Conservation (phyloP, 345 rosid genomes). For the Laguncularia racemosa region DNA sequence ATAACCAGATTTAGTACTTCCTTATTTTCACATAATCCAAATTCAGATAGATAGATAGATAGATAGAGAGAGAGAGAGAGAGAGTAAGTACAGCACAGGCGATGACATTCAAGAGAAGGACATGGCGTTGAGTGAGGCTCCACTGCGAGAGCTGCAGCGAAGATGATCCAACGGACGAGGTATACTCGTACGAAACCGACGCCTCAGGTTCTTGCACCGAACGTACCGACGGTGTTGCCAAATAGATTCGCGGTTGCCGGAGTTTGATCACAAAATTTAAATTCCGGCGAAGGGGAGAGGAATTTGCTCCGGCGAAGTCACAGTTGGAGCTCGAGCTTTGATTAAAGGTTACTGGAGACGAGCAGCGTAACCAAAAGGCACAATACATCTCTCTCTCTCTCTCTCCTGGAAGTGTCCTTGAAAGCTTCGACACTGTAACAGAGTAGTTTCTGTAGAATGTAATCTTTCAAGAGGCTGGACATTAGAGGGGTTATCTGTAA, state of each 20-base stretch:
- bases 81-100: slow-evolving; percentile 47
- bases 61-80: slow-evolving; percentile 1
- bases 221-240: slow-evolving; percentile 13
- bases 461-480: no score
- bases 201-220: slow-evolving; percentile 25
- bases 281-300: slow-evolving; percentile 3
- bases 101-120: slow-evolving; percentile 47
- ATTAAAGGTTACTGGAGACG: slow-evolving; percentile 3
- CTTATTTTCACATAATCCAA: no score
- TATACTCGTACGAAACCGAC: slow-evolving; percentile 27
- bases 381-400: slow-evolving; percentile 22
- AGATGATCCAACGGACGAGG: slow-evolving; percentile 44
- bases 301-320: background rate
- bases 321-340: background rate
- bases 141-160: slow-evolving; percentile 46
- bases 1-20: no score
- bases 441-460: no score
- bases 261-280: background rate
- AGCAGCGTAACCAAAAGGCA: slow-evolving; percentile 15
- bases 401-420: slow-evolving; percentile 5
- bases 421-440: background rate
- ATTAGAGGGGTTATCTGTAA: no score
- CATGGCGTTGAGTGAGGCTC: slow-evolving; percentile 60
- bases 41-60: background rate
- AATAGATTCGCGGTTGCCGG: slow-evolving; percentile 20